Evolutionary conservation across 2,329 filamentous ascomycete genomes (phyloP), one percentile per base, ranked within the genome.

Genomic region (Colletotrichum phormii): DNA sequence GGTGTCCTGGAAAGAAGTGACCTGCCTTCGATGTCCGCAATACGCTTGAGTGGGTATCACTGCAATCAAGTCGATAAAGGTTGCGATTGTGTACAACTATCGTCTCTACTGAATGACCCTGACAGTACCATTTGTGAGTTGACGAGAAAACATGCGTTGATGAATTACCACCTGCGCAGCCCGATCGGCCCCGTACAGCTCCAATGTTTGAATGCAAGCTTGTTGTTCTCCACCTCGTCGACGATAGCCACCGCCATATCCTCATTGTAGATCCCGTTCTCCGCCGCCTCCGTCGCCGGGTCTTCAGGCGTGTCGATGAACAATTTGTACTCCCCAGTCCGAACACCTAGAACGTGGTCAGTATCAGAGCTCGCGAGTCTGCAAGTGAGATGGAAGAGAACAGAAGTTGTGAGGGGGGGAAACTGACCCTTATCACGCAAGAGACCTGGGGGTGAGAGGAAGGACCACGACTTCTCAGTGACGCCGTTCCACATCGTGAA

Each of bases 181-280:
- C 63, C 63, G n/a, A 58, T 66, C 0, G 35, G 35, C 0, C 63
- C 63, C 9, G 35, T 66, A 26, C 63, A 66, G 54, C 63, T 58
- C 53, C 63, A 66, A 18, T 66, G 63, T 35, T 46, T 46, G 11
- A 46, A 66, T 3, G 51, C 53, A 12, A 66, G 9, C 2, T 49
- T 66, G 8, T 46, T 66, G 7, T 58, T 58, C 35, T 66, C 53
- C 53, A 58, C 63, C 15, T 66, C 53, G 22, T 66, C 53, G 8
- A 58, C 55, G n/a, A 66, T 58, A 13, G 53, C 53, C 49, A 66
- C 63, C 6, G 35, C 35, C 63, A 66, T 66, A n/a, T 66, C 63
- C 12, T 66, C 35, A 15, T 66, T 58, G 12, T 58, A 66, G 24
- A 57, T 66, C 9, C 63, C 53, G 3, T 37, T 35, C 0, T 49